Conservation (phyloP, 208 protist genomes). For the Crithidia sp. region DNA sequence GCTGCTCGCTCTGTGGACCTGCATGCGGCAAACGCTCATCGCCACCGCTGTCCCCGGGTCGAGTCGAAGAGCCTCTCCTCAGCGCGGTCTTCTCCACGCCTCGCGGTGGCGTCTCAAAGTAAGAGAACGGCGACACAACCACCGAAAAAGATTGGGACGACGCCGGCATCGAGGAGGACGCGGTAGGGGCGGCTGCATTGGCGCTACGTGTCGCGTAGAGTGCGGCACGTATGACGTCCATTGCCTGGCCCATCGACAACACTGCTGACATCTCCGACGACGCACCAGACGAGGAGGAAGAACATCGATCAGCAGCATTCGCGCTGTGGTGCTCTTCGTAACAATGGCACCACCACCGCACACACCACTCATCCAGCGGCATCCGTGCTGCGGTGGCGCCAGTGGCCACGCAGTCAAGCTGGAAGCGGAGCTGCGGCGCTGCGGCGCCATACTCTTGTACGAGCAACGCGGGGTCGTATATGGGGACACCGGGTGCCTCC, state of each 20-base stretch:
- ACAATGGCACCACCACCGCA: conserved; percentile 36
- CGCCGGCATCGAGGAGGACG: background rate
- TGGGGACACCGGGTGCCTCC: conserved; percentile 22
- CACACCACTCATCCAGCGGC: conserved; percentile 59
- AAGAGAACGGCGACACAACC: background rate
- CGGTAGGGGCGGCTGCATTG: background rate
- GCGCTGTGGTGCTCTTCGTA: background rate
- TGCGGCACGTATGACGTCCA: conserved; percentile 30
- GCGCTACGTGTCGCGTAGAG: conserved; percentile 18
- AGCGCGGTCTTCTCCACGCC: background rate
- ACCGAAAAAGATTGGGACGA: background rate
- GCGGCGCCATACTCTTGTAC: too few relatives aligned
- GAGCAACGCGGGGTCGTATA: background rate
- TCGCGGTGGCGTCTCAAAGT: conserved; percentile 22
- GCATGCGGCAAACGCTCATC: too few relatives aligned
- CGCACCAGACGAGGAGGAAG: background rate
- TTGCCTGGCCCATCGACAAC: conserved; percentile 22
- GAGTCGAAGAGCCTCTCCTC: background rate
- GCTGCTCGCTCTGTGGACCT: background rate
- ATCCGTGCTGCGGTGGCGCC: conserved; percentile 9
- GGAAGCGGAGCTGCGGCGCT: conserved; percentile 1
- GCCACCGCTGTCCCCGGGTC: too few relatives aligned
- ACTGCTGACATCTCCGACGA: background rate
- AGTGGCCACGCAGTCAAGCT: conserved; percentile 6
- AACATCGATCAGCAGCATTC: background rate